Conservation (phyloP, 441 rosid species). For the Adansonia madagascariensis region DNA sequence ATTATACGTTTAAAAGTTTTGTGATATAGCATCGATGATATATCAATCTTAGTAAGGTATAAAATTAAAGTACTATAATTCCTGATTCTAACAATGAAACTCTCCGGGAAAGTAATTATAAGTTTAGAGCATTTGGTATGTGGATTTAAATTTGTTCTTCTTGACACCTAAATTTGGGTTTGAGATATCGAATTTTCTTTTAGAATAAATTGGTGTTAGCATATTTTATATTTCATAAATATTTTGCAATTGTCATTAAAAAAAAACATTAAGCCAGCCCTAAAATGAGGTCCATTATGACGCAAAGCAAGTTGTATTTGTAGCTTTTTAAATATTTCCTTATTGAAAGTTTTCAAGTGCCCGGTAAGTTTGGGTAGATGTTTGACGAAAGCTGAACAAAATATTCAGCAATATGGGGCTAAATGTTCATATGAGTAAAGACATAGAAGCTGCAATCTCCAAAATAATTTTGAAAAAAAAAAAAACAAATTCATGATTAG, state of each 20-base stretch:
- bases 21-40: too few species aligned
- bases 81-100: too few species aligned
- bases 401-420: constrained; percentile 25
- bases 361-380: constrained; percentile 27
- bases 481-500: constrained; percentile 21
- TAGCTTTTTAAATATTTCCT: neutral
- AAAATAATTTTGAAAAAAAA: neutral
- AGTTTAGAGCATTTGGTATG: too few species aligned
- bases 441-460: neutral
- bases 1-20: too few species aligned
- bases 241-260: too few species aligned
- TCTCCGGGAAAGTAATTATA: too few species aligned
- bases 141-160: neutral
- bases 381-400: constrained; percentile 35
- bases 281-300: neutral
- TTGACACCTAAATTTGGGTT: neutral
- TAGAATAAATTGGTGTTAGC: neutral
- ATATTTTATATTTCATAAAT: too few species aligned
- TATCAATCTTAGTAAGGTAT: too few species aligned
- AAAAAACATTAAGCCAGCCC: too few species aligned
- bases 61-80: too few species aligned
- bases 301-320: neutral
- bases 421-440: neutral
- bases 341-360: constrained; percentile 8
- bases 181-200: too few species aligned